Percentiles rank a stretch among this genome's conserved stretches.
phyloP scores from a whole-genome alignment of 2,329 filamentous ascomycete genomes.

The Sporothrix inflata region DNA sequence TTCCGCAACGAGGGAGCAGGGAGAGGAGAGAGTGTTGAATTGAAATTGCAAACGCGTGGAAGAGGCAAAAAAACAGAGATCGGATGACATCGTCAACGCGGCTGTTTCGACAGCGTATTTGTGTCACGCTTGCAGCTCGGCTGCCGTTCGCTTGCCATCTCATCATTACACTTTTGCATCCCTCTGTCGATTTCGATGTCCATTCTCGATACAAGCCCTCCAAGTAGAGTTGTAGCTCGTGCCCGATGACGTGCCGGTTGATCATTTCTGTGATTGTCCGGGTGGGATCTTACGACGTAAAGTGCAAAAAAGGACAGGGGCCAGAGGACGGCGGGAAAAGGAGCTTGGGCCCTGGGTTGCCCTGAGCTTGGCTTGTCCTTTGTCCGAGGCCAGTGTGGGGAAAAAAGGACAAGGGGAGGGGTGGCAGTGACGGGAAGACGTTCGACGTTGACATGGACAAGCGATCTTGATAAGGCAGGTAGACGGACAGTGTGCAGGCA shows the following conservation, averaged over 20 bases:
- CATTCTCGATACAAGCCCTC: neutral
- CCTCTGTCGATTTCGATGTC: neutral
- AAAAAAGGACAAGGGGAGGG: neutral
- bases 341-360: conserved; percentile 1
- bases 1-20: neutral
- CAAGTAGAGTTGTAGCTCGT: neutral
- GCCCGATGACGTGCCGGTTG: conserved; percentile 3
- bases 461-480: conserved; percentile 11
- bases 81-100: neutral
- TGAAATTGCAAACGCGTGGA: neutral
- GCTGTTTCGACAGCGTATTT: neutral
- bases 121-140: neutral
- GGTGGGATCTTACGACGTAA: neutral
- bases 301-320: neutral
- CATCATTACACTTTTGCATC: neutral
- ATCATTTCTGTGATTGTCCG: neutral
- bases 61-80: neutral
- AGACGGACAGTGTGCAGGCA: neutral
- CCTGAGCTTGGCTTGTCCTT: neutral
- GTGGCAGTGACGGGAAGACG: neutral
- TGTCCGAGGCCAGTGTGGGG: neutral
- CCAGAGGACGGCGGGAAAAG: neutral
- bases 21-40: neutral
- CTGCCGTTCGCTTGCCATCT: neutral
- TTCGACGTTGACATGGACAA: no score